Evolutionary conservation across 768 basidiomycete species (phyloP), one percentile per base, ranked within the genome.

Genomic region (Sarcodon aspratus): DNA sequence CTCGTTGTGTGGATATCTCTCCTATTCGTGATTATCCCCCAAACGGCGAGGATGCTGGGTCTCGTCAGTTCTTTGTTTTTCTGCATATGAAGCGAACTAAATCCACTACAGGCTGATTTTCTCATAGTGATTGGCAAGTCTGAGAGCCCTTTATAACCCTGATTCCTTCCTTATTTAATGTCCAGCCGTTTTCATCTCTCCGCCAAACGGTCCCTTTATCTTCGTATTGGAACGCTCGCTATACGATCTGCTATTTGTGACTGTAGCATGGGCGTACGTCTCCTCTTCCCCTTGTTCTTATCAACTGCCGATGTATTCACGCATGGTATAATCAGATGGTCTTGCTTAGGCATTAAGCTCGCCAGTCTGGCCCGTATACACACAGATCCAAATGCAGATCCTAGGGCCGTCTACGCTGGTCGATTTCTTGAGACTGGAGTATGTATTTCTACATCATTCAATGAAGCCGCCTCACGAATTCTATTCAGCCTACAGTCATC

Each of bases 191-290:
- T 75, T 86, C 53, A 54, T 88, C 3, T 81, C 80, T 3, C 80
- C 85, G 1, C 83, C 85, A 0, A 66, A 58, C 17, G 83, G 83
- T 48, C 80, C 82, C 1, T 84, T 86, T 55, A 64, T 82, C n/a
- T 67, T 72, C 4, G 80, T 82, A 3, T 57, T 84, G 11, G 84
- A 86, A 57, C 77, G 82, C 1, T 82, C 86, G 56, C 40, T 75
- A 8, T 65, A 75, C 6, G 74, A 80, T 34, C 50, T 84, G 6
- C 15, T 68, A 0, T 76, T 79, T 43, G 72, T 72, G 0, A 53
- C 66, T 1, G 15, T 69, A 8, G 68, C 70, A 27, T 86, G 81
- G 82, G 82, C 74, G 82, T 82, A 53, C 59, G 79, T 72, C n/a
- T 13, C 12, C 33, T 48, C 37, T 5, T 13, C 0, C n/a, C 33